Evolutionary conservation across 2,329 filamentous ascomycete species (phyloP).

Genomic region (Aspergillus sp.): DNA sequence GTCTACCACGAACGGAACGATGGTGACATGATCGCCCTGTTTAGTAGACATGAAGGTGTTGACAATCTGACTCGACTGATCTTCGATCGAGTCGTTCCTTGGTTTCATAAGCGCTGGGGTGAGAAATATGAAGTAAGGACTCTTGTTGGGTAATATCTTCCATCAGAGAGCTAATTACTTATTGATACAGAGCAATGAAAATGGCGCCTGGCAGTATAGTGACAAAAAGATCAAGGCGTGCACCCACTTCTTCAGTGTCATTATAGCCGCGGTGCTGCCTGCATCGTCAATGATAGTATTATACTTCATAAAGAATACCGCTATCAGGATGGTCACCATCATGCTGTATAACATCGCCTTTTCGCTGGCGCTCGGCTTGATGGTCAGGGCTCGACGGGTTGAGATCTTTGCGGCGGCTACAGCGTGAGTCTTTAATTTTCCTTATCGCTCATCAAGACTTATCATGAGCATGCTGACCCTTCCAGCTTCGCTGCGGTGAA

Average conservation of each 20-base stretch:
- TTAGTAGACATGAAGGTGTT: constrained; percentile 1
- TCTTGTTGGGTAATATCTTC: not conserved
- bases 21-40: not conserved
- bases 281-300: constrained; percentile 7
- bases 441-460: not conserved
- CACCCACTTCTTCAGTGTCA: not conserved
- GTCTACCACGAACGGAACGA: not conserved
- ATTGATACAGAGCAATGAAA: not conserved
- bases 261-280: not conserved
- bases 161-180: not conserved
- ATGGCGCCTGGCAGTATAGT: not conserved
- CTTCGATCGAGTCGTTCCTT: not conserved
- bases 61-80: constrained; percentile 4
- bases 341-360: constrained; percentile 8
- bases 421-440: not conserved
- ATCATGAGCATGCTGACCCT: not conserved
- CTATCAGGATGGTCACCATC: constrained; percentile 1
- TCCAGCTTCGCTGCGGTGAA: constrained; percentile 2
- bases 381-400: constrained; percentile 1
- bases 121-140: not conserved
- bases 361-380: not conserved
- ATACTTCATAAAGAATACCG: not conserved
- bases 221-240: not conserved
- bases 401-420: constrained; percentile 11
- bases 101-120: constrained; percentile 7